A percentile compares a stretch with the other conserved stretches of the same genome.
Conservation (phyloP, 225 moss, liverwort and hornwort genomes). For the Sphagnum contortum region DNA sequence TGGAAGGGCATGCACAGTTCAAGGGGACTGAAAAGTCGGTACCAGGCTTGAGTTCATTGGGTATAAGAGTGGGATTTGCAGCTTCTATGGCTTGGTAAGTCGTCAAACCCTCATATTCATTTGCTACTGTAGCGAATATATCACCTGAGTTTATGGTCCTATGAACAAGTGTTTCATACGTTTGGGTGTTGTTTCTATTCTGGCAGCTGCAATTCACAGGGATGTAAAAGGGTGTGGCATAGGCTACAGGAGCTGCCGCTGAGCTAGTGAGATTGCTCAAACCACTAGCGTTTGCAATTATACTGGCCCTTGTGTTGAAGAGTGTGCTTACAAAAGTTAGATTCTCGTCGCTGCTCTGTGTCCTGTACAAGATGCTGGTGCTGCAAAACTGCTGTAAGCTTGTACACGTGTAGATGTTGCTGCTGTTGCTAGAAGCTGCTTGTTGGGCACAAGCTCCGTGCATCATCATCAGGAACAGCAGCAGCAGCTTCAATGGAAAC, state of each 20-base stretch:
- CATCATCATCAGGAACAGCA: no score
- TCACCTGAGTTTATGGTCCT: conserved; percentile 38
- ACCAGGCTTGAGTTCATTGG: conserved; percentile 4
- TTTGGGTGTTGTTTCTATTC: not conserved
- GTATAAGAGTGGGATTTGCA: conserved; percentile 5
- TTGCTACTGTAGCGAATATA: conserved; percentile 7
- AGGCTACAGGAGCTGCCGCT: not conserved
- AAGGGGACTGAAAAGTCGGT: conserved; percentile 14
- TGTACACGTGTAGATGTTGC: conserved; percentile 10
- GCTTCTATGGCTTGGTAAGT: conserved; percentile 6
- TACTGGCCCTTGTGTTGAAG: not conserved
- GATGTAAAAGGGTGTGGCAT: conserved; percentile 6
- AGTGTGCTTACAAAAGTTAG: not conserved
- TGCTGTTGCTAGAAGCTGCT: not conserved
- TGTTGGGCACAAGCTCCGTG: conserved; percentile 11
- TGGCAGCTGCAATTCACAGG: conserved; percentile 26
- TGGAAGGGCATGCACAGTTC: conserved; percentile 34
- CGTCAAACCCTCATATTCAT: conserved; percentile 14
- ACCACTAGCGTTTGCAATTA: conserved; percentile 9
- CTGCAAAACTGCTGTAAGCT: conserved; percentile 9
- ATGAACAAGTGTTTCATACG: conserved; percentile 19
- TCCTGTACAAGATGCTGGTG: conserved; percentile 9
- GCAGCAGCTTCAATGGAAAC: no score
- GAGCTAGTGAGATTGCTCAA: not conserved
- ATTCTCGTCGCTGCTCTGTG: not conserved